These are phyloP conservation scores for Irpex sp. DNA, from an alignment of 1,284 basidiomycete genomes.

Conservation along the genomic window DNA sequence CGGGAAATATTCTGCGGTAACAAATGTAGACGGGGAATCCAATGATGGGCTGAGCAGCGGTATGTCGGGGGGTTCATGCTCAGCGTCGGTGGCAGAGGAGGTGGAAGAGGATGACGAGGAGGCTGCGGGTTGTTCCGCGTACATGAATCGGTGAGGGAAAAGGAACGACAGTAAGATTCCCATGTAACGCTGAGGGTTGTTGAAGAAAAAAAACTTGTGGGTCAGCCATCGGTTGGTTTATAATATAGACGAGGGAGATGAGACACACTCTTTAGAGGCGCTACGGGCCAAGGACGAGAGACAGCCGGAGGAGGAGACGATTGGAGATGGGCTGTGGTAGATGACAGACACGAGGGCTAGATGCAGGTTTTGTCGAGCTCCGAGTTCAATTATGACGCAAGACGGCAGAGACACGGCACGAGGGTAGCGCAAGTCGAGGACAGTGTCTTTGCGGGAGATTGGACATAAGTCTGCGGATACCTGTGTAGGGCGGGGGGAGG, in stretches of 20 bases:
- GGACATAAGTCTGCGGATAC: constrained; percentile 14
- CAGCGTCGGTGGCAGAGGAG: constrained; percentile 20
- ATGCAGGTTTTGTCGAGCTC: constrained; percentile 9
- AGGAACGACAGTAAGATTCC: constrained; percentile 31
- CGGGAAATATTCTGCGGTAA: constrained; percentile 10
- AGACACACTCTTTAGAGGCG: constrained; percentile 7
- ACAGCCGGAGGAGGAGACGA: constrained; percentile 6
- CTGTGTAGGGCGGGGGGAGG: constrained; percentile 6
- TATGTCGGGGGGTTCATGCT: constrained; percentile 10
- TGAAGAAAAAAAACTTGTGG: neutral
- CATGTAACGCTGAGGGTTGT: constrained; percentile 21
- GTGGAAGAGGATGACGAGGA: constrained; percentile 22
- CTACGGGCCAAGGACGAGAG: constrained; percentile 3
- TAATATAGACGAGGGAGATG: neutral
- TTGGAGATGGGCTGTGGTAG: constrained; percentile 5
- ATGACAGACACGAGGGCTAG: constrained; percentile 16
- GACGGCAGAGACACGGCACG: constrained; percentile 13
- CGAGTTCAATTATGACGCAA: constrained; percentile 22
- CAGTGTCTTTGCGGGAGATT: constrained; percentile 4
- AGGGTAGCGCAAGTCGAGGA: constrained; percentile 19
- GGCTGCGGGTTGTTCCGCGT: constrained; percentile 22
- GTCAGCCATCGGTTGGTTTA: constrained; percentile 4
- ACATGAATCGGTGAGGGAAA: constrained; percentile 30
- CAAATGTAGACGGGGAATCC: neutral
- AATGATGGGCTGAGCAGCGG: neutral